Conservation (phyloP, 169 alveolate species). For the Plasmodium coatneyi region DNA sequence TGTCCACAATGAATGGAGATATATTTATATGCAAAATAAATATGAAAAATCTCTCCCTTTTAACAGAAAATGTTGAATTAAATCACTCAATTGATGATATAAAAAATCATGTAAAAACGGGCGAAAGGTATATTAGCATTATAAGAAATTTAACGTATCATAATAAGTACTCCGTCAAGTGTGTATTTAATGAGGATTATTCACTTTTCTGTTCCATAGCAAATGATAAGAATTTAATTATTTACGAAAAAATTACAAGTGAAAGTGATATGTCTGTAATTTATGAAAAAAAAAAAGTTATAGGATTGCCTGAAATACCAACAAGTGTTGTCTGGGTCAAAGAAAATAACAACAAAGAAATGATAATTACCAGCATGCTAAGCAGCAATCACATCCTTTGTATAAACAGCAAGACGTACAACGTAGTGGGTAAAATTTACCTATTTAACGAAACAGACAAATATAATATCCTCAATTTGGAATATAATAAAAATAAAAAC, state of each 20-base stretch:
- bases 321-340: constrained; percentile 51
- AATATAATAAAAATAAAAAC: constrained; percentile 50
- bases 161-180: constrained; percentile 50
- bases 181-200: constrained; percentile 48
- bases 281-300: constrained; percentile 62
- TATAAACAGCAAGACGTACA: constrained; percentile 38
- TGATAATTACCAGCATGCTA: constrained; percentile 40
- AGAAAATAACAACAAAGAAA: constrained; percentile 21
- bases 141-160: constrained; percentile 37
- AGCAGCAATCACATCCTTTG: constrained; percentile 37
- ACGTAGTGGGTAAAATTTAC: constrained; percentile 35
- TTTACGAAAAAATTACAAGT: constrained; percentile 49
- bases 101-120: constrained; percentile 29
- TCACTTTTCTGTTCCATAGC: constrained; percentile 64
- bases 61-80: constrained; percentile 13
- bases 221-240: constrained; percentile 69
- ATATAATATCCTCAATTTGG: constrained; percentile 49
- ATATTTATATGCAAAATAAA: constrained; percentile 49
- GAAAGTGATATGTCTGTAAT: not conserved
- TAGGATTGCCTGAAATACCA: constrained; percentile 66
- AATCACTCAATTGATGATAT: constrained; percentile 35
- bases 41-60: not conserved
- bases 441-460: constrained; percentile 36
- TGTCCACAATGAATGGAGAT: constrained; percentile 69
- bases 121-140: constrained; percentile 26